These are phyloP conservation scores for Coleophoma cylindrospora DNA, from an alignment of 2,329 filamentous ascomycete species.

Conservation along the genomic window DNA sequence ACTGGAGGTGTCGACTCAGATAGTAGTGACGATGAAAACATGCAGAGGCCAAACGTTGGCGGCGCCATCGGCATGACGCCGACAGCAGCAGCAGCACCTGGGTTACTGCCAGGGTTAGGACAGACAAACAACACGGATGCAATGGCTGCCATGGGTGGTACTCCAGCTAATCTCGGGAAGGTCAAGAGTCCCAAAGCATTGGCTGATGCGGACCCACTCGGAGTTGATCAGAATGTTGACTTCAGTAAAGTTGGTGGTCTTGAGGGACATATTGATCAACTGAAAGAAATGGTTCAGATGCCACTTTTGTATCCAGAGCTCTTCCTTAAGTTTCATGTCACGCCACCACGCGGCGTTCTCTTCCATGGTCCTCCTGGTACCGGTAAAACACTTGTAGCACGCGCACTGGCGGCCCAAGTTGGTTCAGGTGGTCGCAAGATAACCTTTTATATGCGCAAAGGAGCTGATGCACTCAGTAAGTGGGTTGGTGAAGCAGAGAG, in stretches of 20 bases:
- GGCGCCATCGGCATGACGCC: conserved; percentile 63
- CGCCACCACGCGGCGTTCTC: conserved; percentile 87
- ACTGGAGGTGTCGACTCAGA: conserved; percentile 84
- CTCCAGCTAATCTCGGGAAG: conserved; percentile 82
- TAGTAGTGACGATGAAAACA: conserved; percentile 90
- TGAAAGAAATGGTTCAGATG: conserved; percentile 98
- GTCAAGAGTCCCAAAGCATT: conserved; percentile 89
- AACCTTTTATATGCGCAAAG: conserved; percentile 99
- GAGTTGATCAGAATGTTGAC: conserved; percentile 86
- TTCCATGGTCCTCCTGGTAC: conserved; percentile 97
- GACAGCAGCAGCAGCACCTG: conserved; percentile 44
- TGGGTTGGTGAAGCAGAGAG: conserved; percentile 98
- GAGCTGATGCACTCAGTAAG: conserved; percentile 94
- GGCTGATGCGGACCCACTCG: conserved; percentile 90
- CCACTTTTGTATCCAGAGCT: conserved; percentile 93
- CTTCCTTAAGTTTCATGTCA: conserved; percentile 86
- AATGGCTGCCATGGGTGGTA: conserved; percentile 49
- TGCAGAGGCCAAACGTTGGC: conserved; percentile 55
- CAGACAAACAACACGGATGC: conserved; percentile 54
- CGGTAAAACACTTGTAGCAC: conserved; percentile 88
- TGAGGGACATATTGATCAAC: conserved; percentile 88
- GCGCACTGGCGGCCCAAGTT: conserved; percentile 86
- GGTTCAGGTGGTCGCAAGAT: conserved; percentile 88
- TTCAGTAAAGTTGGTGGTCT: conserved; percentile 93
- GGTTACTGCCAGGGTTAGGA: conserved; percentile 42